Base-by-base conservation (phyloP, 169 alveolate species). In the Plasmodium yoelii region DNA sequence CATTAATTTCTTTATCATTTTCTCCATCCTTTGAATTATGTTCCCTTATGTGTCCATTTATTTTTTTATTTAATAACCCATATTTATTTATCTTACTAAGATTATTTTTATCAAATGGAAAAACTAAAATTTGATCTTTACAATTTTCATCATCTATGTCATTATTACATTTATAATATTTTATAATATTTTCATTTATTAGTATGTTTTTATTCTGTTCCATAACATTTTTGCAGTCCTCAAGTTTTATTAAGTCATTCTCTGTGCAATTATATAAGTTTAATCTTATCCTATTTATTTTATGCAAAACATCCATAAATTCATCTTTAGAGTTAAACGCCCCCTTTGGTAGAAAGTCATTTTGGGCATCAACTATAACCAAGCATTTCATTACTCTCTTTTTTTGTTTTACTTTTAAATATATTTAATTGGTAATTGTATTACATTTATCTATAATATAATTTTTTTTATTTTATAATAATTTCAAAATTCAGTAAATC, bases 351-450 rank as follows among this genome's bases (percentile, higher is more conserved):
- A 82, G 60, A 60, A 82, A 82, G 84, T 82, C 90, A 47, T 82
- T 82, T 56, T 82, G 90, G 3, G 90, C 86, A 22, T 82, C 90
- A 8, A 82, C 90, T 24, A 82, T 82, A 34, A 82, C 51, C n/a
- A 82, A 44, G 56, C 90, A 82, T 18, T 82, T 82, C 90, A 82
- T 82, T 28, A 1, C 59, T 28, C 10, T 59, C 28, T 59, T 15
- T 9, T 73, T 75, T 61, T 19, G 26, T 15, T 63, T 28, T 15
- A 22, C 12, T 46, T n/a, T 47, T 61, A 55, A 51, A 55, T 26
- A 4, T 12, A 15, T 7, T 68, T 46, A 5, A 12, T 22, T 19
- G 15, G 51, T 15, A 65, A 65, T 39, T 34, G 28, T 39, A 13
- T 8, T 65, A 15, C 28, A 39, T 65, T 65, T 39, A 39, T 65